Base-by-base conservation (phyloP, 2,329 filamentous ascomycete genomes). In the Fusarium pseudonygamai region DNA sequence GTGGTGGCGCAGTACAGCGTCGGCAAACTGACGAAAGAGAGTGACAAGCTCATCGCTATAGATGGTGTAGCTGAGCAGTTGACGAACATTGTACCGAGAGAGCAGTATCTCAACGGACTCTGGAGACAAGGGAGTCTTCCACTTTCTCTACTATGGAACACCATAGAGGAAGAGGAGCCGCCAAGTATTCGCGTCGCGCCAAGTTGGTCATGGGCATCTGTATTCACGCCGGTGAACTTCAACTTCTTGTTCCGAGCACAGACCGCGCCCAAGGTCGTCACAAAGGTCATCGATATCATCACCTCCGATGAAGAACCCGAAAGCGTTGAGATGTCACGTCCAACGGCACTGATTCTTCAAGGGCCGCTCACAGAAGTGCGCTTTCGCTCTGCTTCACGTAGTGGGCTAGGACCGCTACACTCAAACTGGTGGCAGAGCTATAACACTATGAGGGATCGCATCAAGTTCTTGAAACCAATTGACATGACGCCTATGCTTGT, bases 191-290 rank as follows among this genome's bases (percentile, higher is more conserved):
- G 34, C 22, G 16, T 64, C 8, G 64, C 60, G 11, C 50, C 50
- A 2, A 64, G 60, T 39, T 67, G 64, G 64, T 64, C 64, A 1
- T 67, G 64, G 60, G 64, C 64, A 3, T 64, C 43, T 32, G 43
- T 65, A 2, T 26, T 56, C n/a, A 13, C 46, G 3, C 62, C 57
- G 5, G 58, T 64, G 3, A 12, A 53, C 15, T 63, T 53, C 1
- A n/a, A 32, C 26, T 64, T 64, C 20, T 4, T 64, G 2, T 64
- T 64, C n/a, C 39, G 58, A 28, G 62, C 62, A 7, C 62, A 64
- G 20, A 63, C 39, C 0, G 39, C 46, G 15, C 57, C 62, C 1
- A 53, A 46, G 1, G 9, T 63, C 1, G 46, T 53, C 7, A n/a
- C 30, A 0, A n/a, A 46, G 16, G 39, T 53, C 30, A 20, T 53